Percentiles rank a stretch among this genome's conserved stretches.
phyloP scores from a whole-genome alignment of 257 asterid species.

The Primulina huaijiensis region DNA sequence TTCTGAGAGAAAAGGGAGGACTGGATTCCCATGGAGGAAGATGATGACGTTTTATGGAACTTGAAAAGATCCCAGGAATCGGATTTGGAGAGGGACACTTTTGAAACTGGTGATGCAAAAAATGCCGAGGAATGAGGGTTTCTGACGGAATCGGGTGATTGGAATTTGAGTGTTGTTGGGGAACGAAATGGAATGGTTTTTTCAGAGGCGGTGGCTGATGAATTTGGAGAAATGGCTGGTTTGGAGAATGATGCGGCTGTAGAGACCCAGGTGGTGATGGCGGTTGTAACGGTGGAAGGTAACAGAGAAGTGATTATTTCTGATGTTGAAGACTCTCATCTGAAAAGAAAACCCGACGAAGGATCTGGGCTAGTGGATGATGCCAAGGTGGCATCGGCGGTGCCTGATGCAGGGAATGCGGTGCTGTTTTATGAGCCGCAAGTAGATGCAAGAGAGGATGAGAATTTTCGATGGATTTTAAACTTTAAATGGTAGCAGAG shows the following conservation, averaged over 20 bases:
- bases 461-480: constrained; percentile 16
- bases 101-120: background rate
- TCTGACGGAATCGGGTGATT: background rate
- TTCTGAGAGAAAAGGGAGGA: background rate
- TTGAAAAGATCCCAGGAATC: background rate
- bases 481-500: constrained; percentile 1
- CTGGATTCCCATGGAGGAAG: background rate
- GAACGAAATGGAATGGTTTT: background rate
- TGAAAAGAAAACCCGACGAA: too few relatives aligned
- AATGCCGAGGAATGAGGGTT: background rate
- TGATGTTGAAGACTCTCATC: too few relatives aligned
- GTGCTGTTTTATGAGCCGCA: constrained; percentile 7
- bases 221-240: background rate
- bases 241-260: background rate
- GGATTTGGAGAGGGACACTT: background rate
- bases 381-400: too few relatives aligned
- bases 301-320: too few relatives aligned
- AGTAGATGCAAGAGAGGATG: background rate
- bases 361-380: too few relatives aligned
- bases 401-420: too few relatives aligned
- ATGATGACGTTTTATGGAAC: background rate
- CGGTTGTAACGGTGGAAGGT: background rate
- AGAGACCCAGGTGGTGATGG: background rate
- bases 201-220: background rate
- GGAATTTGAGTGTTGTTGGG: too few relatives aligned